A percentile compares a stretch with the other conserved stretches of the same genome.
Conservation (phyloP, 352 stramenopile species). For the Globisporangium spiculum region DNA sequence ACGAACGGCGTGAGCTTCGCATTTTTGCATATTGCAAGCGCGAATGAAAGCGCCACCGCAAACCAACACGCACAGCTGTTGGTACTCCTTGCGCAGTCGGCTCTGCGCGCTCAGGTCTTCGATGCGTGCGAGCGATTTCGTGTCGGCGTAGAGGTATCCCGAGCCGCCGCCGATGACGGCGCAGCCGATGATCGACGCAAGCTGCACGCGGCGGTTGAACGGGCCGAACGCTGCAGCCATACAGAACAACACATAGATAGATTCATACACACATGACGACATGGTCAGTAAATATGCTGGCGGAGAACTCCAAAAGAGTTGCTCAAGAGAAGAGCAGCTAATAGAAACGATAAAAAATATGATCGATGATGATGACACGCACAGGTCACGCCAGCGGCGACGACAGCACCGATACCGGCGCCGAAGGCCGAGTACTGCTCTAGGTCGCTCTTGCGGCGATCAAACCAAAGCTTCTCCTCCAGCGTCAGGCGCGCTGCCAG, state of each 20-base stretch:
- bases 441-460: constrained; percentile 63
- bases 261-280: neutral
- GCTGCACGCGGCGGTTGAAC: constrained; percentile 62
- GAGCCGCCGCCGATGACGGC: constrained; percentile 52
- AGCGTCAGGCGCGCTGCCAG: constrained; percentile 50
- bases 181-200: constrained; percentile 54
- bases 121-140: constrained; percentile 65
- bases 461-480: constrained; percentile 83
- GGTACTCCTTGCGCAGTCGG: constrained; percentile 74
- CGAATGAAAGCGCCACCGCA: too few relatives aligned
- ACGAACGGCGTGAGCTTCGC: too few relatives aligned
- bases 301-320: neutral
- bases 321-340: neutral
- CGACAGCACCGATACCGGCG: constrained; percentile 46
- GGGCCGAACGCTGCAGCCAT: constrained; percentile 46
- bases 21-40: too few relatives aligned
- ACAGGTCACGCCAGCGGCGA: constrained; percentile 56
- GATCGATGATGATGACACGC: constrained; percentile 7
- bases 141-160: constrained; percentile 73
- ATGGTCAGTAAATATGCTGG: neutral
- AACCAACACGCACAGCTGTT: constrained; percentile 53
- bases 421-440: constrained; percentile 65
- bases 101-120: constrained; percentile 76
- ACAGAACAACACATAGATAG: neutral
- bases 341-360: neutral